Evolutionary conservation across 768 basidiomycete species (phyloP), one percentile per base, ranked within the genome.

Genomic region (Paxillus involutus): DNA sequence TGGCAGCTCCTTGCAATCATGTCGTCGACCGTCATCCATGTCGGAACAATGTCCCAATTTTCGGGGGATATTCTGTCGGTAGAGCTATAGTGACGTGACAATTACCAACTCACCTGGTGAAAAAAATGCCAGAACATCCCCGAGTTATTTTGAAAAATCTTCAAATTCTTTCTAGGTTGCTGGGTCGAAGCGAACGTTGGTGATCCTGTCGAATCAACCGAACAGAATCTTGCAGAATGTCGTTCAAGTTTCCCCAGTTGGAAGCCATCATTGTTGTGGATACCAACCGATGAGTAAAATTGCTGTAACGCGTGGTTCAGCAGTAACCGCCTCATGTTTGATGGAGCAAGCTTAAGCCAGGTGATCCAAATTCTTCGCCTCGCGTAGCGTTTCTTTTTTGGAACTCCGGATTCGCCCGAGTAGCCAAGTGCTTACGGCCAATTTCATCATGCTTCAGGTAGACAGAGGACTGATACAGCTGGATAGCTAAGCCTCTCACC

Each of bases 301-400:
- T 52, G 51, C 44, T 35, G 51, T 52, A 52, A 52, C 44, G 4
- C 32, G 9, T 17, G 26, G 35, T 13, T 14, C 51, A 44, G 39
- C 11, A 5, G 26, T 33, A 33, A 35, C 30, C 12, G 51, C 51
- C 51, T 52, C 51, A 39, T 52, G 51, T 44, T 40, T 24, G 24
- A n/a, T n/a, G 44, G 24, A 46, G n/a, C 16, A 21, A 40, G 12
- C 35, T 35, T 13, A 35, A 12, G 11, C 5, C 13, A 35, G 33
- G 12, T 33, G 33, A 52, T 29, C 26, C 21, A 35, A n/a, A 21
- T 26, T 10, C 35, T 12, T n/a, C 26, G 29, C 24, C 16, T 44
- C 44, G 44, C 44, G 17, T 19, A 21, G 17, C 7, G 24, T 9
- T 33, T 33, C 32, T 33, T 35, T 35, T 35, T 12, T 35, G 13